Percentiles rank a stretch among this genome's conserved stretches.
Evolutionary conservation across 371 early-diverging fungal genomes (phyloP).

Genomic region (Zopfochytrium polystomum): DNA sequence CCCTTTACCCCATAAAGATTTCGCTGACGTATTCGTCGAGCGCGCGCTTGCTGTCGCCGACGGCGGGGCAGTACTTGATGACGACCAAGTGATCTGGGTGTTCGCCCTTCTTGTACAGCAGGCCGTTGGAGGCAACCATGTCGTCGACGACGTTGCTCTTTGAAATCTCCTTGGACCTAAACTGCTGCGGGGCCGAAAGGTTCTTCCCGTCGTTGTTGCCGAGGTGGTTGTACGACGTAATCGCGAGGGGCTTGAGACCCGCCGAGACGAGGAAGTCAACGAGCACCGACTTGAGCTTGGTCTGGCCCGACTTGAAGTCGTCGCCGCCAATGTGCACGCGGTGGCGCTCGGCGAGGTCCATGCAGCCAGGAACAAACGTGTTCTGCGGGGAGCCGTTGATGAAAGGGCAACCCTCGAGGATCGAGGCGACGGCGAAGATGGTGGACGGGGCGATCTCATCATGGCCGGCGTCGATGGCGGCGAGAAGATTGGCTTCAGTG

Average conservation of each 20-base stretch:
- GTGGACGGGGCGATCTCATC: constrained; percentile 93
- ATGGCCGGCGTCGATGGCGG: constrained; percentile 75
- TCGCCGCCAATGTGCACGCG: constrained; percentile 92
- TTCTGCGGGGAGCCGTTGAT: constrained; percentile 98
- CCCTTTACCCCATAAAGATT: constrained; percentile 83
- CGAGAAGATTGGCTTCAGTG: constrained; percentile 86
- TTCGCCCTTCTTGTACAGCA: constrained; percentile 76
- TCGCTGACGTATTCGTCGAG: constrained; percentile 95
- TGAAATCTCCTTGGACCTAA: constrained; percentile 96
- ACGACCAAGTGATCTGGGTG: constrained; percentile 94
- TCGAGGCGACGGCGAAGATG: constrained; percentile 92
- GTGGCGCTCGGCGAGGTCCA: constrained; percentile 84
- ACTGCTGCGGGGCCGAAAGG: constrained; percentile 93
- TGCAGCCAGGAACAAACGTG: constrained; percentile 93
- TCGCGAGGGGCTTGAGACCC: constrained; percentile 95
- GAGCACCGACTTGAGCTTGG: constrained; percentile 96
- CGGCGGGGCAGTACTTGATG: constrained; percentile 96
- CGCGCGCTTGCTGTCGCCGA: constrained; percentile 96
- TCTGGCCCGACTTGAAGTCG: constrained; percentile 98
- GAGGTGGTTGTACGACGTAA: constrained; percentile 96
- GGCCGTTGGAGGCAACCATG: constrained; percentile 90
- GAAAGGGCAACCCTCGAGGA: constrained; percentile 90
- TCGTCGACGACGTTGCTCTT: constrained; percentile 97
- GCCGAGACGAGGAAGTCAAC: constrained; percentile 97
- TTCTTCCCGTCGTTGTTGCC: constrained; percentile 99